Evolutionary conservation across 192 early-diverging fungal genomes (phyloP), one percentile per base, ranked within the genome.

Genomic region (Podila epicladia): DNA sequence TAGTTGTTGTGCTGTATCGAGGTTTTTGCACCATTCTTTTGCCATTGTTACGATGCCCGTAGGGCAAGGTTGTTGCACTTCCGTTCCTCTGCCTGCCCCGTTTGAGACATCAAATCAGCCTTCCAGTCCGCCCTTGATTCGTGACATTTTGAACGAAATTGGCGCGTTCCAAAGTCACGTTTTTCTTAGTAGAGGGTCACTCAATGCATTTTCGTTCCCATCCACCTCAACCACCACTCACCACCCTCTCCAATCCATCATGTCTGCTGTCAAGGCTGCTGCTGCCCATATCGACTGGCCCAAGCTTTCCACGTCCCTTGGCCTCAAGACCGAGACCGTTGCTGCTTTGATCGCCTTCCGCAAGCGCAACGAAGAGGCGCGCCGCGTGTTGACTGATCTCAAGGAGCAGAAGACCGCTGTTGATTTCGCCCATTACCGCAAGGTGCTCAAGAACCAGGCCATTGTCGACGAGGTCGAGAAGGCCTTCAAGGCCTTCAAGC

Each of bases 391-490:
- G 58, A 58, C 78, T 38, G 94, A 95, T 80, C 91, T 99, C 58
- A 88, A 92, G 78, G 94, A 96, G 75, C 93, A 94, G 55, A 87
- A 89, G 72, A 90, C 91, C 64, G 72, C 90, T 58, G 87, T 99
- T 60, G 93, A 98, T 88, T 98, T 98, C 87, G 93, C 87, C 13
- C 85, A 91, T 84, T 99, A 97, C 89, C 90, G 94, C 63, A 85
- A 84, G 57, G 86, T 92, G n/a, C 89, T 99, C 66, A 94, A 95
- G 90, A 99, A 99, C 93, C 90, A 90, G 69, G 91, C 89, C 58
- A 89, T 99, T 59, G 92, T 98, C 69, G 91, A 95, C 64, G 93
- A 95, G 76, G 92, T 97, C 48, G 94, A 98, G 88, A 95, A 94
- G 88, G 88, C 94, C 38, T 86, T 95, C 71, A 87, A 86, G 68